Evolutionary conservation across 2,329 filamentous ascomycete genomes (phyloP).

Genomic region (Falciphora oryzae): DNA sequence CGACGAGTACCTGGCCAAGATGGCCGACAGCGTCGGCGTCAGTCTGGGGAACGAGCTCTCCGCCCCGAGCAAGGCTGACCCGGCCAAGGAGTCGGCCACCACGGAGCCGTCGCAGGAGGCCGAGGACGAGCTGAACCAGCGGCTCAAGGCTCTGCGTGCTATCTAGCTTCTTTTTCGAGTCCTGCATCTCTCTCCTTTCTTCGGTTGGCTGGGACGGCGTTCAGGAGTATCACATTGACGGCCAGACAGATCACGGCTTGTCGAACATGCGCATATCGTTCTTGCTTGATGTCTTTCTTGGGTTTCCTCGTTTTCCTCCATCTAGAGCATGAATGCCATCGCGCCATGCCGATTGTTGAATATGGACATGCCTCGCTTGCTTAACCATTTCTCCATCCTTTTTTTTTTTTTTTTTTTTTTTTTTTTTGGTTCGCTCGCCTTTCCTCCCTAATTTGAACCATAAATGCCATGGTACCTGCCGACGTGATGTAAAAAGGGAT

Average conservation of each 20-base stretch:
- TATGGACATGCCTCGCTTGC: too few species aligned
- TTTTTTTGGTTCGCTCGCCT: too few species aligned
- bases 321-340: too few species aligned
- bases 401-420: too few species aligned
- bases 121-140: constrained; percentile 67
- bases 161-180: not conserved
- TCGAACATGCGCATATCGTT: not conserved
- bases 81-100: constrained; percentile 44
- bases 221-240: not conserved
- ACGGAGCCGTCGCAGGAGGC: constrained; percentile 69
- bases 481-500: not conserved
- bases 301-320: not conserved
- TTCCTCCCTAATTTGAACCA: not conserved
- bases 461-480: not conserved
- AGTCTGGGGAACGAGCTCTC: constrained; percentile 72
- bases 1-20: constrained; percentile 75
- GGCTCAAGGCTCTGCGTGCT: constrained; percentile 49
- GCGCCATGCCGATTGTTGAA: too few species aligned
- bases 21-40: constrained; percentile 83
- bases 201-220: not conserved
- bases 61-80: constrained; percentile 50
- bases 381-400: too few species aligned
- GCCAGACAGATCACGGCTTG: too few species aligned
- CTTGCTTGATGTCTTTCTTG: not conserved
- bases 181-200: not conserved